These are phyloP conservation scores for Exserohilum rostratum DNA, from an alignment of 2,329 filamentous ascomycete species.

Conservation along the genomic window DNA sequence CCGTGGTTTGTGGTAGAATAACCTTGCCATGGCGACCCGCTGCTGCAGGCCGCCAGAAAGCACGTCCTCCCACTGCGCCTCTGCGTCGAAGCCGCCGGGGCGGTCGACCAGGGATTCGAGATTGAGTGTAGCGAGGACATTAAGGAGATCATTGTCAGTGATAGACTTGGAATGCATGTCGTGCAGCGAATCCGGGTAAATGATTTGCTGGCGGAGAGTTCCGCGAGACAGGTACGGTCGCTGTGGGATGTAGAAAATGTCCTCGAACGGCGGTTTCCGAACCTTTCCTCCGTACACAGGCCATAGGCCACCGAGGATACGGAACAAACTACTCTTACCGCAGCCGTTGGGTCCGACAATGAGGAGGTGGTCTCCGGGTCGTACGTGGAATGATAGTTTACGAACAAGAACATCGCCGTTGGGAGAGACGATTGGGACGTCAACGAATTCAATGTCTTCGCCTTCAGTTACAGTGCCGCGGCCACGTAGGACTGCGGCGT, in stretches of 20 bases:
- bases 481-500: slow-evolving; percentile 80
- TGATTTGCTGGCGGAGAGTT: slow-evolving; percentile 93
- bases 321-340: slow-evolving; percentile 94
- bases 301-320: slow-evolving; percentile 95
- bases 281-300: slow-evolving; percentile 96
- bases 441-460: slow-evolving; percentile 79
- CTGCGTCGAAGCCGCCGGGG: slow-evolving; percentile 85
- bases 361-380: slow-evolving; percentile 85
- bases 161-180: slow-evolving; percentile 86
- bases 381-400: slow-evolving; percentile 84
- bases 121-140: slow-evolving; percentile 78
- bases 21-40: slow-evolving; percentile 91
- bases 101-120: slow-evolving; percentile 82
- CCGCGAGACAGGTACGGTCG: slow-evolving; percentile 91
- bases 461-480: slow-evolving; percentile 84
- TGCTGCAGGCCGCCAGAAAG: slow-evolving; percentile 93
- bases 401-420: slow-evolving; percentile 92
- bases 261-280: slow-evolving; percentile 85
- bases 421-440: slow-evolving; percentile 94
- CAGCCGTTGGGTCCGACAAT: slow-evolving; percentile 97
- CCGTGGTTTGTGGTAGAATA: slow-evolving; percentile 90
- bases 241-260: slow-evolving; percentile 98
- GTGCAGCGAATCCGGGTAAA: slow-evolving; percentile 87
- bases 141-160: slow-evolving; percentile 78
- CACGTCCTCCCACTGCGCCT: slow-evolving; percentile 96